A percentile compares a stretch with the other conserved stretches of the same genome.
Conservation (phyloP, 2,329 filamentous ascomycete species). For the Boeremia lycopersici region DNA sequence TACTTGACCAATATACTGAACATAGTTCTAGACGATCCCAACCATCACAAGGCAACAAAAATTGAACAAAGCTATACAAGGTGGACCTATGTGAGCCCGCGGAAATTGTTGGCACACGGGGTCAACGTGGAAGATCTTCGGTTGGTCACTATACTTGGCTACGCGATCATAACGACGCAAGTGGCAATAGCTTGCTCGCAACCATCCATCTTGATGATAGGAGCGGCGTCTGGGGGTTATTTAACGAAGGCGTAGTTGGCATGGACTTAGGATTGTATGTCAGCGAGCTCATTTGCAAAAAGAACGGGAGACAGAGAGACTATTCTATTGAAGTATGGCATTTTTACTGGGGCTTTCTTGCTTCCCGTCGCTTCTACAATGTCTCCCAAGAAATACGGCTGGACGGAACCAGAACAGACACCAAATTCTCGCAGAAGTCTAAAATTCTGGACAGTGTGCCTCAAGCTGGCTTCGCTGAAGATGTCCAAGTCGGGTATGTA, state of each 20-base stretch:
- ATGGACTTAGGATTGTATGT: conserved; percentile 50
- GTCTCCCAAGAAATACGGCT: too few species aligned
- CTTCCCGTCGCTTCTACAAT: conserved; percentile 51
- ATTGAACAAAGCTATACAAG: conserved; percentile 29
- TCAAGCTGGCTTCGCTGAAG: conserved; percentile 52
- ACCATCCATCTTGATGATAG: conserved; percentile 49
- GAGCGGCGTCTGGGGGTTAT: conserved; percentile 43
- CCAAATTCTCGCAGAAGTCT: conserved; percentile 46
- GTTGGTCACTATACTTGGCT: conserved; percentile 53
- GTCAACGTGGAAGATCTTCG: conserved; percentile 53
- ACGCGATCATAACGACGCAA: conserved; percentile 53
- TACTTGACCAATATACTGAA: conserved; percentile 57
- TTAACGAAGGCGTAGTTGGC: conserved; percentile 44
- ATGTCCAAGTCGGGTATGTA: conserved; percentile 50
- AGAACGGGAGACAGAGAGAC: conserved; percentile 45
- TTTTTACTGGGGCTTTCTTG: conserved; percentile 53
- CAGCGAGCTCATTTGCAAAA: conserved; percentile 42
- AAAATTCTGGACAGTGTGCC: conserved; percentile 48
- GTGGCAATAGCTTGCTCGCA: conserved; percentile 46
- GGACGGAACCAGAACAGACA: conserved; percentile 41
- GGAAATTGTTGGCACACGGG: conserved; percentile 40
- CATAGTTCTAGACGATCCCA: conserved; percentile 49
- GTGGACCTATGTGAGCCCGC: conserved; percentile 48
- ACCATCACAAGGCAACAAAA: conserved; percentile 18
- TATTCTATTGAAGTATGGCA: too few species aligned